Evolutionary conservation across 192 early-diverging fungal genomes (phyloP), one percentile per base, ranked within the genome.

Genomic region (Gryganskiella cystojenkinii): DNA sequence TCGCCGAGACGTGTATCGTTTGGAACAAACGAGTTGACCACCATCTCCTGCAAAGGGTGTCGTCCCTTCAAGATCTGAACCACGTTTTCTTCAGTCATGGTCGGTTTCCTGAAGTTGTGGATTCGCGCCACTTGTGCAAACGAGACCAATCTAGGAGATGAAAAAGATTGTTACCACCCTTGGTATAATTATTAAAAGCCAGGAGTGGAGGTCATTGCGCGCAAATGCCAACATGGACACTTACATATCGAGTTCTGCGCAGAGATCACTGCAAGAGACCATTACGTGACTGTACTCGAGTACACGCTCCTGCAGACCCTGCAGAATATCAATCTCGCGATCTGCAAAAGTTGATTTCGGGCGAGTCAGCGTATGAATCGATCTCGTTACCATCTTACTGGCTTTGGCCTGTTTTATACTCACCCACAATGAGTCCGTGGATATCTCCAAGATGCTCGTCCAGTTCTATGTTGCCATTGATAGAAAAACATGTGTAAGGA

Each of bases 361-460:
- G n/a, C n/a, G n/a, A n/a, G n/a, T n/a, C n/a, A 69, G 20, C 20
- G 1, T 25, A 30, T 9, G 7, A 20, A 34, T 2, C 14, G 31
- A 33, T 10, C 30, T 27, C 44, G n/a, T 31, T 15, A 11, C n/a
- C 28, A 40, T 19, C 10, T 45, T 17, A 3, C 22, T 33, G n/a
- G 25, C n/a, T 20, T 15, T 42, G 13, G 15, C 19, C 9, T n/a
- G 35, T 24, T 14, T 9, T 0, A 27, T 30, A 6, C 84, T 61
- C 82, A 86, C 90, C 89, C 27, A 91, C 89, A 62, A 97, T 92
- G 34, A 93, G 81, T 3, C 89, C 90, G 70, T 94, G 93, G 17
- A 98, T 88, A 57, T 98, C 96, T 4, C 96, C 95, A 9, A 95
- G 71, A 17, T 83, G 82, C 47, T 89, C 82, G 62, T 98, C 96